Evolutionary conservation across 176 grass and related monocot genomes (phyloP).

Genomic region (Pharus latifolius): DNA sequence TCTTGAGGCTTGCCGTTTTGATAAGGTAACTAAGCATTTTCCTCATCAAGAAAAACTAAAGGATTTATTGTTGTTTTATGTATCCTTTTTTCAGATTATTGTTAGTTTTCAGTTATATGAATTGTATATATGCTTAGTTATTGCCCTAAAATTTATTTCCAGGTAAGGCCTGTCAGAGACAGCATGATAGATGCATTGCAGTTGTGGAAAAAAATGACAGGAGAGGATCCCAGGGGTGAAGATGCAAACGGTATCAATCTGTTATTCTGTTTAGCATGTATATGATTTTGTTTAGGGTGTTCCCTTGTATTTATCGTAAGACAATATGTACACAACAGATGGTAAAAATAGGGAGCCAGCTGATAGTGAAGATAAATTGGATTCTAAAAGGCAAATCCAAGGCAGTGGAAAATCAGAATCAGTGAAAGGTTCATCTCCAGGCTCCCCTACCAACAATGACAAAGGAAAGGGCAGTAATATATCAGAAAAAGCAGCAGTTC

Average conservation of each 20-base stretch:
- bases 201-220: slow-evolving; percentile 80
- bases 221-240: slow-evolving; percentile 34
- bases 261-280: background rate
- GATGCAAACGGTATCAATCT: slow-evolving; percentile 42
- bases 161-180: slow-evolving; percentile 96
- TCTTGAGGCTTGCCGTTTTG: slow-evolving; percentile 92
- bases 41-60: background rate
- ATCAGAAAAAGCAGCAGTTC: slow-evolving; percentile 65
- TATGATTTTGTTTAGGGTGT: background rate
- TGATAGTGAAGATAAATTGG: slow-evolving; percentile 52
- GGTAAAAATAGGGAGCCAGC: slow-evolving; percentile 42
- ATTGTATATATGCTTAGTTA: background rate
- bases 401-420: slow-evolving; percentile 37
- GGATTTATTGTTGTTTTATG: background rate
- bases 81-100: slow-evolving; percentile 16
- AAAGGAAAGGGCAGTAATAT: slow-evolving; percentile 48
- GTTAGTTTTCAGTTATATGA: background rate
- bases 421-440: slow-evolving; percentile 24
- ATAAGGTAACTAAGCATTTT: slow-evolving; percentile 59
- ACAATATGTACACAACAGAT: slow-evolving; percentile 33
- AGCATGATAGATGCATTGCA: slow-evolving; percentile 84
- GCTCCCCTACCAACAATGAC: slow-evolving; percentile 53
- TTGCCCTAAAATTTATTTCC: background rate
- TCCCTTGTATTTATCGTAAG: background rate
- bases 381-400: slow-evolving; percentile 25